Evolutionary conservation across 2,329 filamentous ascomycete species (phyloP), one percentile per base, ranked within the genome.

Genomic region (Lasiodiplodia citricola): DNA sequence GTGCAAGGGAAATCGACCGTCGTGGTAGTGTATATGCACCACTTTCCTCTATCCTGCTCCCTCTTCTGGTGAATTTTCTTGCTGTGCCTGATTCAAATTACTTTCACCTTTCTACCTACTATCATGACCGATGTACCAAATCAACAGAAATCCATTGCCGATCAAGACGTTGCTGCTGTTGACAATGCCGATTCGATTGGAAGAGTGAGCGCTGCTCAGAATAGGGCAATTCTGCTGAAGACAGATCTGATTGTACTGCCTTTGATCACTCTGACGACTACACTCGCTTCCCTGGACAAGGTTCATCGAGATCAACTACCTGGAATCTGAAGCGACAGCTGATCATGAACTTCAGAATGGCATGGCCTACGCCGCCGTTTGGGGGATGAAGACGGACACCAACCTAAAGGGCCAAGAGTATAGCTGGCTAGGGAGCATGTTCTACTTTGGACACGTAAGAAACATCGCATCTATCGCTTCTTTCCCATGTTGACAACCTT

Each of bases 171-270:
- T 8, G 21, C 37, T 14, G 56, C 56, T n/a, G 4, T 41, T 23
- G 21, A 25, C 2, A 35, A 28, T 41, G 37, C 41, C 37, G 37
- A 7, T 4, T 16, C 21, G n/a, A 21, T 23, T 35, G 56, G 41
- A 7, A 16, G 25, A n/a, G 18, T 28, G 14, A 41, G 11, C 35
- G 16, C 56, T 14, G 35, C 37, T n/a, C 21, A 90, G 66, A 89
- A 87, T 77, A 83, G 79, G 50, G 82, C 89, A 35, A 83, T 94
- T 65, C 21, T 58, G n/a, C 56, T 58, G 2, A 58, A 58, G 21
- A 50, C 57, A 8, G 57, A 58, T 58, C n/a, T 58, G 21, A n/a
- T 58, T 28, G 56, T 58, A 14, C 56, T 58, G 11, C 56, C 56
- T n/a, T 37, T 58, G 37, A 58, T 58, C 14, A 23, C 41, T 18